These are phyloP conservation scores for Penicilliopsis zonata DNA, from an alignment of 495 filamentous ascomycete genomes.

Conservation along the genomic window DNA sequence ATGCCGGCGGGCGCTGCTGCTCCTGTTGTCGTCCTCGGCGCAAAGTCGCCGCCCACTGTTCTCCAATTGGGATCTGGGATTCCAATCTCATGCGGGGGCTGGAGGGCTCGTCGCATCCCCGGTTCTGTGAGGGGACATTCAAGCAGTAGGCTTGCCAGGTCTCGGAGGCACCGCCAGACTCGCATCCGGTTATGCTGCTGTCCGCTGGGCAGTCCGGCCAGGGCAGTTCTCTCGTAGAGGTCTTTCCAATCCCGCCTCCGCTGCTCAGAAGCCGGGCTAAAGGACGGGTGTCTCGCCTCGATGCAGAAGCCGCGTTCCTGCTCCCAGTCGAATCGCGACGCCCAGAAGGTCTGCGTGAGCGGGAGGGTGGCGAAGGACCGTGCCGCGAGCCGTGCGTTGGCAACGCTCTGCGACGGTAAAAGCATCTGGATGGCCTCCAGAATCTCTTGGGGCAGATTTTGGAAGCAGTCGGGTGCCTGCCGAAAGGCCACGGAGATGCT, in stretches of 20 bases:
- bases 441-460: slow-evolving; percentile 2
- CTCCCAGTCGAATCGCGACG: slow-evolving; percentile 2
- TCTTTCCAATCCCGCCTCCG: slow-evolving; percentile 3
- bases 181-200: slow-evolving; percentile 2
- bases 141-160: slow-evolving; percentile 1
- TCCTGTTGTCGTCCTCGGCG: not conserved
- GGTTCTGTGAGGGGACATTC: slow-evolving; percentile 1
- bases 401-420: slow-evolving; percentile 1
- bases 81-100: not conserved
- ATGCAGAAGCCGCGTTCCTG: slow-evolving; percentile 2
- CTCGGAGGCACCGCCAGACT: slow-evolving; percentile 1
- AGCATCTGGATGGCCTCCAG: slow-evolving; percentile 3
- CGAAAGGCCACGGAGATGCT: not conserved
- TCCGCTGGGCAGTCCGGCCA: not conserved
- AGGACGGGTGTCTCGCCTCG: not conserved
- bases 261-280: not conserved
- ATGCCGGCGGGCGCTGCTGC: slow-evolving; percentile 1
- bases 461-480: not conserved
- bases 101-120: not conserved
- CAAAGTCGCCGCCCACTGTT: slow-evolving; percentile 3
- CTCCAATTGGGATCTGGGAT: not conserved
- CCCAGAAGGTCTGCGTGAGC: slow-evolving; percentile 3
- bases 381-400: slow-evolving; percentile 1
- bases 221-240: slow-evolving; percentile 2
- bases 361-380: slow-evolving; percentile 3